phyloP scores from a whole-genome alignment of 345 rosid species.

The Rhodamnia rubescens region DNA sequence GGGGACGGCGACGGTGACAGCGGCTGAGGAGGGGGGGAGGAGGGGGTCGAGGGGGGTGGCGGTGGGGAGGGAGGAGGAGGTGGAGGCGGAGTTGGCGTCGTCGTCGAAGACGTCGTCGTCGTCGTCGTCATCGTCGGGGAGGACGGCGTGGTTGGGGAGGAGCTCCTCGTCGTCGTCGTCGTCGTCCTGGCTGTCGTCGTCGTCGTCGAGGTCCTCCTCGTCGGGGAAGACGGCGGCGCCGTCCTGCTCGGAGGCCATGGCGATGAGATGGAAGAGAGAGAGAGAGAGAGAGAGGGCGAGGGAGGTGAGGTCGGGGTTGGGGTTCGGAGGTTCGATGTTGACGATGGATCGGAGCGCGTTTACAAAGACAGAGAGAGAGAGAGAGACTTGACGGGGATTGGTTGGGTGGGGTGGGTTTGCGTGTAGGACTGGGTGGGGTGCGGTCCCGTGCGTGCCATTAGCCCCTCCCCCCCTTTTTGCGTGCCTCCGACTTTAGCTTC shows the following conservation, averaged over 20 bases:
- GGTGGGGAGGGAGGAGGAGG: constrained; percentile 16
- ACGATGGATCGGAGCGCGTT: background rate
- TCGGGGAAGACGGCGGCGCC: constrained; percentile 41
- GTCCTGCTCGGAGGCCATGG: constrained; percentile 55
- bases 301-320: background rate
- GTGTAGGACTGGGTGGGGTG: background rate
- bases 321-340: background rate
- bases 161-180: constrained; percentile 49
- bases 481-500: background rate
- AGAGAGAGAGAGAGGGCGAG: background rate
- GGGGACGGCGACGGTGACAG: constrained; percentile 21
- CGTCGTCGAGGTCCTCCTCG: constrained; percentile 36
- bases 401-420: background rate
- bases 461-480: background rate
- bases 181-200: constrained; percentile 28
- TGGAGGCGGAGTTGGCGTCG: constrained; percentile 34
- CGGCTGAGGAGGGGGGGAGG: constrained; percentile 28
- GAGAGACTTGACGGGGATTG: background rate
- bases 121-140: constrained; percentile 14
- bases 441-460: background rate
- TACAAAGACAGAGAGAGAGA: background rate
- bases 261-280: background rate
- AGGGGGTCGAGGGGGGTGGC: constrained; percentile 8
- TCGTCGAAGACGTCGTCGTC: constrained; percentile 40
- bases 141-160: constrained; percentile 24